Base-by-base conservation (phyloP, 1,284 basidiomycete species). In the Marasmius fiardii region DNA sequence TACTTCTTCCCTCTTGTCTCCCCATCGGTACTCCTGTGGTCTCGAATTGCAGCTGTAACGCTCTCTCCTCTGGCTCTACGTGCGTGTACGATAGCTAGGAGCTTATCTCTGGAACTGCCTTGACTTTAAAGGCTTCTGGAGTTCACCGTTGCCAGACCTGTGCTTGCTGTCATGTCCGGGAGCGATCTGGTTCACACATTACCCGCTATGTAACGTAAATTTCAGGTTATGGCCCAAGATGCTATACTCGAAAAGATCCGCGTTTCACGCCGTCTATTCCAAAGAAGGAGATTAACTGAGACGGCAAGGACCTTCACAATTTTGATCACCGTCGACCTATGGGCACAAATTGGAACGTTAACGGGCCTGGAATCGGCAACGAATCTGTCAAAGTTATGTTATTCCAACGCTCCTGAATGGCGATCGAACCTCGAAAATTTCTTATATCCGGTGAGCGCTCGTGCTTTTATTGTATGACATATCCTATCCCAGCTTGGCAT, bases 211-310 rank as follows among this genome's bases (percentile, higher is more conserved):
- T 31, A 49, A 26, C 26, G 24, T 49, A 31, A 14, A n/a, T 33
- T 49, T 12, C 18, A 26, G 28, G 28, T 31, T 49, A 49, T 18
- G 28, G n/a, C 10, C 45, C 43, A 23, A 49, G 24, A 52, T 35
- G 43, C 34, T 48, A 39, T 55, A 43, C 33, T 51, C 33, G 39
- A 18, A 41, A 35, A 53, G 56, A 57, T 57, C 56, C 56, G 56
- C 53, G 47, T 53, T 57, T 51, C 48, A 57, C 56, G 56, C 48
- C 52, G 43, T 47, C 49, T 16, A 37, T 48, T 43, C 23, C 20
- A 33, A 21, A 21, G 26, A 18, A 35, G 34, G 48, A 7, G 21
- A 24, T 41, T 14, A 33, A 41, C 37, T 21, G 39, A 39, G 39
- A 49, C 18, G 33, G 31, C 12, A 24, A 45, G 21, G 34, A 16